phyloP scores from a whole-genome alignment of 371 early-diverging fungal genomes.

The Rhizopus microsporus region DNA sequence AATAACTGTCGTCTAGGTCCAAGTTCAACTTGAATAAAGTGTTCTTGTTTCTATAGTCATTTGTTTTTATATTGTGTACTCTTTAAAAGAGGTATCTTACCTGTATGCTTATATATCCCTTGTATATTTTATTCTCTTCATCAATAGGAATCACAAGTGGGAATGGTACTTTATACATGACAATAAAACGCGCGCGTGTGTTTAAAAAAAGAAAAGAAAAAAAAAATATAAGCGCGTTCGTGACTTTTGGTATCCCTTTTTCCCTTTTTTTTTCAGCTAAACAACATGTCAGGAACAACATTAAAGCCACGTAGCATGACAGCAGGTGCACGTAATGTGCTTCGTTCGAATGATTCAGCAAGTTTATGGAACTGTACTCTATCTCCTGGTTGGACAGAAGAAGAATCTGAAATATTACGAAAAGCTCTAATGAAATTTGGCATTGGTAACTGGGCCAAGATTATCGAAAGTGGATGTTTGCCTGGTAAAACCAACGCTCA shows the following conservation, averaged over 20 bases:
- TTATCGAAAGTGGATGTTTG: slow-evolving; percentile 80
- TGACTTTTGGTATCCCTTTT: slow-evolving; percentile 14
- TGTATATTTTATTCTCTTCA: slow-evolving; percentile 28
- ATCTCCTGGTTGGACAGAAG: slow-evolving; percentile 89
- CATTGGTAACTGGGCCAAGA: slow-evolving; percentile 93
- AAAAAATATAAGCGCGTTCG: slow-evolving; percentile 5
- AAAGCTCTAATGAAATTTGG: slow-evolving; percentile 88
- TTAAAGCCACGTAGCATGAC: slow-evolving; percentile 84
- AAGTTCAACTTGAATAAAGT: slow-evolving; percentile 10
- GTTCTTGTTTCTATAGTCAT: slow-evolving; percentile 4
- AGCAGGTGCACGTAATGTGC: slow-evolving; percentile 83
- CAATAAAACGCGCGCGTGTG: slow-evolving; percentile 1
- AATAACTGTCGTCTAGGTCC: slow-evolving; percentile 4
- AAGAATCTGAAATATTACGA: slow-evolving; percentile 81
- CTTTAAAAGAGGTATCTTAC: slow-evolving; percentile 19
- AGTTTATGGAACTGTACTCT: slow-evolving; percentile 92
- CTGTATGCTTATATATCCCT: slow-evolving; percentile 40
- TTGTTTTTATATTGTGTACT: background rate
- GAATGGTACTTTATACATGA: slow-evolving; percentile 25
- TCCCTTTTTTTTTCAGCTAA: slow-evolving; percentile 18
- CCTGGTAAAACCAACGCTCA: slow-evolving; percentile 94
- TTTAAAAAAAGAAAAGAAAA: slow-evolving; percentile 2
- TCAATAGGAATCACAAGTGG: slow-evolving; percentile 42
- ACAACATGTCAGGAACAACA: slow-evolving; percentile 30
- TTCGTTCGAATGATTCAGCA: slow-evolving; percentile 89